Conservation (phyloP, 139 green algal species). For the Pycnococcus provasolii region DNA sequence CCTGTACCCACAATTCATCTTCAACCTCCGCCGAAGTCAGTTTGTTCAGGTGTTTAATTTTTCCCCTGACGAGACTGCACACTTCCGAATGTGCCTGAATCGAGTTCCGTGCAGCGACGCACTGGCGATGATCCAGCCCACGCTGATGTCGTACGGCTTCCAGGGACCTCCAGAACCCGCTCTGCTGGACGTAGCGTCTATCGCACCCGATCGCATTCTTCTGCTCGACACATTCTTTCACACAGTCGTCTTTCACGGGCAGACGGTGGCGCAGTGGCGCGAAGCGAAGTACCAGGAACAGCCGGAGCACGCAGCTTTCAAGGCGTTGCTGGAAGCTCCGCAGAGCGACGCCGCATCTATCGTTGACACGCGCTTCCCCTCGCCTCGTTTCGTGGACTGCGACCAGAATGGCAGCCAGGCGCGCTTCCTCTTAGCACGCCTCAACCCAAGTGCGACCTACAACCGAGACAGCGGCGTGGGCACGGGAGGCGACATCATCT, state of each 20-base stretch:
- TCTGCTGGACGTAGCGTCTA: slow-evolving; percentile 89
- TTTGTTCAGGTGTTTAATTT: slow-evolving; percentile 97
- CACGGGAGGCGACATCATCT: slow-evolving; percentile 69
- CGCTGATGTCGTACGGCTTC: slow-evolving; percentile 74
- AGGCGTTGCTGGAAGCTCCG: slow-evolving; percentile 58
- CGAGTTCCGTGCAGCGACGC: slow-evolving; percentile 66
- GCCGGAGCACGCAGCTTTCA: slow-evolving; percentile 80
- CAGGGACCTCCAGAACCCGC: slow-evolving; percentile 63
- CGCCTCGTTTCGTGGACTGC: slow-evolving; percentile 86
- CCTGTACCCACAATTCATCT: slow-evolving; percentile 99
- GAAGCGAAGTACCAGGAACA: slow-evolving; percentile 76
- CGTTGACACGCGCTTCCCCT: slow-evolving; percentile 61
- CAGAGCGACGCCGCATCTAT: slow-evolving; percentile 28
- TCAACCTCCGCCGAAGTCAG: slow-evolving; percentile 86
- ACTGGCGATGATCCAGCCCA: slow-evolving; percentile 83
- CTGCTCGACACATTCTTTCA: slow-evolving; percentile 95
- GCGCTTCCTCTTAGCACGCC: slow-evolving; percentile 89
- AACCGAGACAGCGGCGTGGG: slow-evolving; percentile 35
- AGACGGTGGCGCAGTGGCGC: slow-evolving; percentile 81
- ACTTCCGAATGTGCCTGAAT: slow-evolving; percentile 76
- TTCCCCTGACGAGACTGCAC: slow-evolving; percentile 92
- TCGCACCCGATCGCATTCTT: slow-evolving; percentile 83
- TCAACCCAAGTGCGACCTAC: slow-evolving; percentile 92
- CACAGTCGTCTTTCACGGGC: slow-evolving; percentile 67
- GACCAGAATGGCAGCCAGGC: slow-evolving; percentile 89